These are phyloP conservation scores for Hymenoscyphus linearis DNA, from an alignment of 2,329 filamentous ascomycete genomes.

Conservation along the genomic window DNA sequence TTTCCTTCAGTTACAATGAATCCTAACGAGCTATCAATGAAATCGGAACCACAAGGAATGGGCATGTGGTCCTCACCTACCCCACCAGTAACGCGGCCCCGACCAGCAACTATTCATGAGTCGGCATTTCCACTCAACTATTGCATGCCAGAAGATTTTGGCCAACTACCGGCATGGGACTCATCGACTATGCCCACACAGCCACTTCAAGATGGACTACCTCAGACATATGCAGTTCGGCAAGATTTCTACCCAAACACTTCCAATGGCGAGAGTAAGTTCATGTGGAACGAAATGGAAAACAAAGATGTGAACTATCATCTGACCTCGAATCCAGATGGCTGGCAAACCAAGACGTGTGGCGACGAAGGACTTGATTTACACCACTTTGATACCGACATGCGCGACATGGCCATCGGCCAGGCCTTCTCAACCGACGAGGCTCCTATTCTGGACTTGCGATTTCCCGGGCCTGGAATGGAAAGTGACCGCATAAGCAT, in stretches of 20 bases:
- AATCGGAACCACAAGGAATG: slow-evolving; percentile 43
- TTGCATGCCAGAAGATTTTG: slow-evolving; percentile 49
- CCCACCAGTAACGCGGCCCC: slow-evolving; percentile 42
- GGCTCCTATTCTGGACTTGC: slow-evolving; percentile 56
- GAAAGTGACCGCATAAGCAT: slow-evolving; percentile 48
- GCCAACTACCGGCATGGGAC: slow-evolving; percentile 52
- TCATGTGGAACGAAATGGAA: slow-evolving; percentile 17
- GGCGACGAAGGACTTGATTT: slow-evolving; percentile 51
- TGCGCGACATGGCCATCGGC: slow-evolving; percentile 54
- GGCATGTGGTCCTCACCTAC: slow-evolving; percentile 53
- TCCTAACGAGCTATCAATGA: slow-evolving; percentile 43
- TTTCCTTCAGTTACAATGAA: slow-evolving; percentile 46
- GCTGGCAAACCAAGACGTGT: slow-evolving; percentile 51
- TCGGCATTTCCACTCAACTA: slow-evolving; percentile 47
- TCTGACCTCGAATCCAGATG: slow-evolving; percentile 33
- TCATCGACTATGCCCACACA: slow-evolving; percentile 46
- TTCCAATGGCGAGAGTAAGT: slow-evolving; percentile 46
- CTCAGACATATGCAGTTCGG: slow-evolving; percentile 51
- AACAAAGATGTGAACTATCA: slow-evolving; percentile 13
- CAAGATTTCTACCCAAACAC: slow-evolving; percentile 51
- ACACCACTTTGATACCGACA: slow-evolving; percentile 50
- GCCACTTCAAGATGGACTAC: slow-evolving; percentile 39
- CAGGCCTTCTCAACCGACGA: slow-evolving; percentile 60
- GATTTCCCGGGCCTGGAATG: slow-evolving; percentile 43
- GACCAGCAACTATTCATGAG: slow-evolving; percentile 56